Evolutionary conservation across 1,139 yeast species (phyloP), one percentile per base, ranked within the genome.

Genomic region (Kodamaea anthophila): DNA sequence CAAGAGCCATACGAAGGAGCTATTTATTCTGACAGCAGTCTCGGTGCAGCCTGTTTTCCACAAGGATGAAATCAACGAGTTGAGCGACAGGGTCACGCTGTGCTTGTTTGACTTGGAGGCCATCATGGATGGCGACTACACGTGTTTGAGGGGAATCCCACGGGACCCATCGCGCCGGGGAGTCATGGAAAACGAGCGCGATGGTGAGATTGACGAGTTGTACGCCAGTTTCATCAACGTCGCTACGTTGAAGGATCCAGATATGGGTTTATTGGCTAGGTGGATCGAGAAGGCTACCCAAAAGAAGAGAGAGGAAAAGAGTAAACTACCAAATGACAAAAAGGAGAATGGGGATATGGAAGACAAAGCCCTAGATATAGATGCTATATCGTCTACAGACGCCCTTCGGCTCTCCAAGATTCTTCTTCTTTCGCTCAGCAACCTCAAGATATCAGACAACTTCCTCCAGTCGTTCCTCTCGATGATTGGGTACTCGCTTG

Each of bases 11-110:
- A 88, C 96, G 7, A 87, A 87, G 51, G 98, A 91, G 53, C 66
- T 91, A 31, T 91, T 88, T 51, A 69, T 91, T 26, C 79, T 86
- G 29, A 79, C 96, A 1, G 96, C 96, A 0, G 96, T 91, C 8
- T 86, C 86, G 40, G 95, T 91, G 3, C 98, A 91, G 52, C 98
- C 98, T 0, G 94, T 88, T 9, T 91, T 91, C 60, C 94, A 93
- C 49, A 75, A 94, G 41, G 82, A 83, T 40, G 93, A 85, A 44
- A 81, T 88, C 31, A 83, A 93, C 27, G 80, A 77, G 42, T 66
- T 91, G 47, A 83, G 91, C 51, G 98, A 91, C 53, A 59, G 77
- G 36, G 91, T 85, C 10, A 82, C 85, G 3, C 75, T 75, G 35
- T 74, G 85, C 9, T 60, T 88, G 27, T 70, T 88, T 53, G 95